Evolutionary conservation across 2,329 filamentous ascomycete genomes (phyloP).

Genomic region (Xylariaceae sp.): DNA sequence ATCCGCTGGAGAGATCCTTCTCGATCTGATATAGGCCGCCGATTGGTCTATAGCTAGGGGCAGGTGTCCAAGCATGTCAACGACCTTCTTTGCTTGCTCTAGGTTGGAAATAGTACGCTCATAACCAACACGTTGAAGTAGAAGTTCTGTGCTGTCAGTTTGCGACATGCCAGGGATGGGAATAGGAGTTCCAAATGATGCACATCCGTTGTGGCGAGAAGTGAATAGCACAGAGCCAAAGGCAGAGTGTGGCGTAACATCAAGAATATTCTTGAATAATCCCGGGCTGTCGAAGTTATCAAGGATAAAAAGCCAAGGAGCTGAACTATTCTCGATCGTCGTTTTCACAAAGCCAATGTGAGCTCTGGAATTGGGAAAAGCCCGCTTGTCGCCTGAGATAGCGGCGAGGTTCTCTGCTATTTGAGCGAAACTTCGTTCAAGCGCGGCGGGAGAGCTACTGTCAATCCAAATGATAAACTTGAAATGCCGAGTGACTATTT

Average conservation of each 20-base stretch:
- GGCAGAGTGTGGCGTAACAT: not conserved
- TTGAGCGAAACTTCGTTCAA: slow-evolving; percentile 1
- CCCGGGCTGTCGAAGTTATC: slow-evolving; percentile 10
- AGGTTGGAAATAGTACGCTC: slow-evolving; percentile 6
- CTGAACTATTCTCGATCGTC: not conserved
- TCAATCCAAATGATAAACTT: slow-evolving; percentile 8
- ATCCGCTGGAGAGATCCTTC: not conserved
- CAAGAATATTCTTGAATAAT: slow-evolving; percentile 5
- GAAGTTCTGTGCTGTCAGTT: not conserved
- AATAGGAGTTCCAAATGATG: not conserved
- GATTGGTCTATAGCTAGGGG: slow-evolving; percentile 4
- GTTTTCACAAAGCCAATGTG: slow-evolving; percentile 5
- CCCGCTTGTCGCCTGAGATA: not conserved
- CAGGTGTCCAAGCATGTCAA: slow-evolving; percentile 2
- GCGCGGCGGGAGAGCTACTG: slow-evolving; percentile 2
- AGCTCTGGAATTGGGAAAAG: slow-evolving; percentile 1
- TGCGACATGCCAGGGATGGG: slow-evolving; percentile 4
- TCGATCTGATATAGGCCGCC: slow-evolving; percentile 8
- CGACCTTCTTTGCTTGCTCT: slow-evolving; percentile 2
- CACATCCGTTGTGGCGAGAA: slow-evolving; percentile 7
- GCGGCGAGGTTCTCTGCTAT: slow-evolving; percentile 1
- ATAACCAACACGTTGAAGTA: not conserved
- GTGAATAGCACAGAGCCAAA: slow-evolving; percentile 6
- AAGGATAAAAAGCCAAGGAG: not conserved
- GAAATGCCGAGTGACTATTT: slow-evolving; percentile 5